Conservation (phyloP, 129 eudicot species). For the Artemisia tridentata region DNA sequence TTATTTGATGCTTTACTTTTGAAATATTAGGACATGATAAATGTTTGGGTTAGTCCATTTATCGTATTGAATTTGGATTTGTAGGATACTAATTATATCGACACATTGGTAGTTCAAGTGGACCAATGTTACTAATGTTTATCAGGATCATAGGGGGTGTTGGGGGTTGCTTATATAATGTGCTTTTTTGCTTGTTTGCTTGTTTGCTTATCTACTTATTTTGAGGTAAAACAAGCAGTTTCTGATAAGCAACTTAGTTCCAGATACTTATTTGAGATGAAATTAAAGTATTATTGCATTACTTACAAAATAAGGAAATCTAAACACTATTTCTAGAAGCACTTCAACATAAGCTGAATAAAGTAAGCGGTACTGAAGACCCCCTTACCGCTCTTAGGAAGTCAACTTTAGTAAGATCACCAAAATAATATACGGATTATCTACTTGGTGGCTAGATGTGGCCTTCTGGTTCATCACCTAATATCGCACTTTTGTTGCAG, state of each 20-base stretch:
- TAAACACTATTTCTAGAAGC: too few relatives aligned
- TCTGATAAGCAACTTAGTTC: too few relatives aligned
- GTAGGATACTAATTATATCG: neutral
- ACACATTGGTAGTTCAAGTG: slow-evolving; percentile 11
- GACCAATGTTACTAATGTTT: neutral
- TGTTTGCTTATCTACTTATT: too few relatives aligned
- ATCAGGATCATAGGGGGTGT: too few relatives aligned
- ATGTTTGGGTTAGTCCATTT: neutral
- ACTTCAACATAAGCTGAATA: too few relatives aligned
- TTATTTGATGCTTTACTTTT: neutral
- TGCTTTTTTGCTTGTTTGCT: too few relatives aligned
- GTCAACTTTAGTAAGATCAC: neutral
- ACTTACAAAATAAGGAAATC: too few relatives aligned
- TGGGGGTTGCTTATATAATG: too few relatives aligned
- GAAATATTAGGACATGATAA: neutral
- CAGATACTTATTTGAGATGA: too few relatives aligned
- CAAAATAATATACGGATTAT: neutral
- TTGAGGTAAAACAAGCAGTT: too few relatives aligned
- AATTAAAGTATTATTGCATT: too few relatives aligned
- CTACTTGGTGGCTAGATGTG: neutral
- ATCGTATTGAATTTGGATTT: neutral
- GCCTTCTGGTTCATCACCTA: neutral
- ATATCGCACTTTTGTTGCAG: slow-evolving; percentile 40
- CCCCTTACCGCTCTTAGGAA: slow-evolving; percentile 5
- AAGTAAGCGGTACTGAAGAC: too few relatives aligned